Evolutionary conservation across 768 basidiomycete species (phyloP).

Genomic region (Gymnopilus dilepis): DNA sequence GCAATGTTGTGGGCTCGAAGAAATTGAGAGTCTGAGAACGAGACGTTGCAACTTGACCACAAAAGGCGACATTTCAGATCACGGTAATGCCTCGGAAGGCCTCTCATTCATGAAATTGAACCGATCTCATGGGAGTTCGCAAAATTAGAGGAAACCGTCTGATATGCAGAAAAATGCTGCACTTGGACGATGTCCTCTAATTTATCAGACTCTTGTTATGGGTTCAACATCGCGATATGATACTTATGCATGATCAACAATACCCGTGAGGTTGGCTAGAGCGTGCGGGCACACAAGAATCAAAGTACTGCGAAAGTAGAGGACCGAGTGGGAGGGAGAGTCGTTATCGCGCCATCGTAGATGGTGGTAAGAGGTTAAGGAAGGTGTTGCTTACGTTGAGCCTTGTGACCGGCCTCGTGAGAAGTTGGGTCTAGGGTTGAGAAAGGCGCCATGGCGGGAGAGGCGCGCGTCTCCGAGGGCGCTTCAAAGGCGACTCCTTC

Average conservation of each 20-base stretch:
- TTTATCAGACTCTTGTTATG: conserved; percentile 13
- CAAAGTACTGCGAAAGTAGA: neutral
- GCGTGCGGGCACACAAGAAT: neutral
- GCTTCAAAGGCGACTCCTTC: conserved; percentile 3
- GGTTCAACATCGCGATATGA: conserved; percentile 15
- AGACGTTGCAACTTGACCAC: neutral
- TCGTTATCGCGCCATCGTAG: conserved; percentile 12
- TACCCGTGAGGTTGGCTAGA: neutral
- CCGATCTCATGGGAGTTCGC: conserved; percentile 12
- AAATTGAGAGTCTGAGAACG: no score
- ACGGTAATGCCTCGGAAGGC: neutral
- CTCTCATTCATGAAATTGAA: conserved; percentile 13
- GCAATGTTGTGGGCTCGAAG: no score
- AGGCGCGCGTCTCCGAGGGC: conserved; percentile 14
- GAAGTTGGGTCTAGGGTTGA: conserved; percentile 19
- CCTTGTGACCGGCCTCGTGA: conserved; percentile 18
- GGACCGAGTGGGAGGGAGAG: neutral
- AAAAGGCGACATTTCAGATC: neutral
- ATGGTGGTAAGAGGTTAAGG: conserved; percentile 20
- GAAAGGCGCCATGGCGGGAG: conserved; percentile 9
- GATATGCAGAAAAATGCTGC: conserved; percentile 1
- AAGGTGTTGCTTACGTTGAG: conserved; percentile 9
- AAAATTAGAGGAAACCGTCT: conserved; percentile 24
- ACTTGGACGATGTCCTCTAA: conserved; percentile 21
- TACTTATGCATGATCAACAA: conserved; percentile 10